These are phyloP conservation scores for Escovopsis weberi DNA, from an alignment of 2,329 filamentous ascomycete species.

Conservation along the genomic window DNA sequence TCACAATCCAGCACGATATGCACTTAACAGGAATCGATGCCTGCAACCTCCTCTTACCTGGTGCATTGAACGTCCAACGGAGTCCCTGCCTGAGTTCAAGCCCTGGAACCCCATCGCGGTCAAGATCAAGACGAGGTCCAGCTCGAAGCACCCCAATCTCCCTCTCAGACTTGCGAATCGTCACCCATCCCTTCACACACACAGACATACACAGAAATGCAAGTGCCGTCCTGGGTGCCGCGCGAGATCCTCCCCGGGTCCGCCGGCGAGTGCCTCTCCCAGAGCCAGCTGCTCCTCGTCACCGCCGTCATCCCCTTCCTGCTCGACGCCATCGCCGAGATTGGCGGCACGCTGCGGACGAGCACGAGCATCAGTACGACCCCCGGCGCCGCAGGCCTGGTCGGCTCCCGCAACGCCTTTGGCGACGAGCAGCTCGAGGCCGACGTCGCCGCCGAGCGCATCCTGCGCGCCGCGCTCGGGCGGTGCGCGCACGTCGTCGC, in stretches of 20 bases:
- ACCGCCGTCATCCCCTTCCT: conserved; percentile 34
- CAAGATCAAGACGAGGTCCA: too few species aligned
- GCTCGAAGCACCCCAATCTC: too few species aligned
- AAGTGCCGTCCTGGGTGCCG: background rate
- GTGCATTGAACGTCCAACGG: too few species aligned
- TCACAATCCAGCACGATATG: too few species aligned
- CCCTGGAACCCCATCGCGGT: too few species aligned
- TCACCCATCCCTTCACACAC: too few species aligned
- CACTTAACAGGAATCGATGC: too few species aligned
- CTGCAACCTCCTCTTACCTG: too few species aligned
- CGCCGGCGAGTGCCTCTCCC: background rate
- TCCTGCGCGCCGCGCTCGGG: conserved; percentile 30
- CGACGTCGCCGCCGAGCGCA: conserved; percentile 23
- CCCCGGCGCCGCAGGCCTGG: conserved; percentile 18
- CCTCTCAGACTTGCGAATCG: too few species aligned
- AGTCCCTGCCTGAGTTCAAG: too few species aligned
- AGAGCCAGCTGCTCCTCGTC: conserved; percentile 19
- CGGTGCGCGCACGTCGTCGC: conserved; percentile 30
- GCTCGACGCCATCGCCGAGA: conserved; percentile 28
- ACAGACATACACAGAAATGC: too few species aligned
- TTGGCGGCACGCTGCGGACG: conserved; percentile 28
- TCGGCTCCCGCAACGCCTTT: conserved; percentile 31
- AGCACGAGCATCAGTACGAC: conserved; percentile 31
- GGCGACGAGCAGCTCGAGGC: conserved; percentile 36
- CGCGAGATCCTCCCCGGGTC: background rate